Evolutionary conservation across 805 yeast species (phyloP), one percentile per base, ranked within the genome.

Genomic region (Wickerhamiella slavikovae): DNA sequence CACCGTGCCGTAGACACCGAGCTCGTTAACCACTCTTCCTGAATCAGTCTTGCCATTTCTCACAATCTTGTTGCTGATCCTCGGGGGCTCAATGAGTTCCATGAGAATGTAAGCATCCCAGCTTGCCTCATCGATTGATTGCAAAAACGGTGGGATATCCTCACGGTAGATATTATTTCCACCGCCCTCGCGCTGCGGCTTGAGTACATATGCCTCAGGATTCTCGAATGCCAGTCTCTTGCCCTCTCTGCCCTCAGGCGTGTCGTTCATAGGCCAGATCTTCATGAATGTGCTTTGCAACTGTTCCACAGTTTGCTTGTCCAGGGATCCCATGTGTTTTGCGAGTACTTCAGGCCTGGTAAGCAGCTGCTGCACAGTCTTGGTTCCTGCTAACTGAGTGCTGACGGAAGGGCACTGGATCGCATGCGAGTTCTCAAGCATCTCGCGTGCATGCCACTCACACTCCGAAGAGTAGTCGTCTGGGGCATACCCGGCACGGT

Each of bases 131-230:
- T 71, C 68, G 8, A 78, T 43, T 0, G 56, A 39, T 9, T 60
- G 45, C 42, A 89, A 54, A 44, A 79, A 85, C 0, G 37, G 57
- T 1, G 94, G 93, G 34, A 89, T 89, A 42, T 79, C 76, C 22
- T 69, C 68, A 44, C 78, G 77, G 53, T 89, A 89, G 31, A 89
- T 66, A 48, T 89, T 89, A 51, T 89, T 82, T 13, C 98, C 98
- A 27, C 99, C 99, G 23, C 99, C 99, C 58, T 89, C 99, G 57
- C 99, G 67, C 53, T 89, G 98, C 3, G 99, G 99, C 47, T 89
- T 89, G 42, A 89, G 60, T 1, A 89, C 99, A 48, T 58, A 89
- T 15, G 63, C 60, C 31, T 66, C 68, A 0, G 94, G 85, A 2
- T 51, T 35, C 36, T 66, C 69, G 27, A 73, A 55, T 2, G 92